These are phyloP conservation scores for Pseudonectria buxi DNA, from an alignment of 2,329 filamentous ascomycete genomes.

Conservation along the genomic window DNA sequence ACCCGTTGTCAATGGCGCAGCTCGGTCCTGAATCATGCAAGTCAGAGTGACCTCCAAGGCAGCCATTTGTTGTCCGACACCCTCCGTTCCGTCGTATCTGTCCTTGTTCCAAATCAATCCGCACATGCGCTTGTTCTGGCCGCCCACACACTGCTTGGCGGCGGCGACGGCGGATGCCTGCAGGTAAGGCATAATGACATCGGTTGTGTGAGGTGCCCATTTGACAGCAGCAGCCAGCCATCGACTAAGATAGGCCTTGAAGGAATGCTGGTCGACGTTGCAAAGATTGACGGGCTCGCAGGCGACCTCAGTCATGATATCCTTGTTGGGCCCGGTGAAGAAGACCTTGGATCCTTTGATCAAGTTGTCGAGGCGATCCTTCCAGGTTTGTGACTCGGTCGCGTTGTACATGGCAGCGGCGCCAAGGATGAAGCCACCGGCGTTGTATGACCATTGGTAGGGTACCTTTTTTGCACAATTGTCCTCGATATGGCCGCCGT, in stretches of 20 bases:
- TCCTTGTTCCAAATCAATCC: constrained; percentile 53
- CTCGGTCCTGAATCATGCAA: constrained; percentile 45
- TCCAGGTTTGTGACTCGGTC: constrained; percentile 46
- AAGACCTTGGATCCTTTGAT: constrained; percentile 48
- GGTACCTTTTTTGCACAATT: constrained; percentile 53
- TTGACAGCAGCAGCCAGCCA: constrained; percentile 58
- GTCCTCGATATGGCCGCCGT: constrained; percentile 49
- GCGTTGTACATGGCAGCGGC: constrained; percentile 65
- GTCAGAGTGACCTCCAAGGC: constrained; percentile 59
- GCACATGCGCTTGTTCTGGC: constrained; percentile 50
- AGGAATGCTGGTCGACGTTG: constrained; percentile 55
- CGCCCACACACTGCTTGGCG: constrained; percentile 50
- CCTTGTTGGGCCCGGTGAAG: constrained; percentile 43
- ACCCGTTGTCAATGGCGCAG: constrained; percentile 37
- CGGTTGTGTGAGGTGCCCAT: constrained; percentile 54
- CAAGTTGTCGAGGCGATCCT: constrained; percentile 49
- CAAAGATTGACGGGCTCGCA: constrained; percentile 58
- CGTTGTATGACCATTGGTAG: constrained; percentile 65
- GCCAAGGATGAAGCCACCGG: constrained; percentile 58
- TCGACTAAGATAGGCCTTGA: constrained; percentile 56
- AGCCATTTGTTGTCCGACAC: constrained; percentile 66
- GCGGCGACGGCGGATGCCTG: constrained; percentile 51
- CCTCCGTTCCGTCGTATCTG: constrained; percentile 51
- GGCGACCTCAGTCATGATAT: constrained; percentile 59
- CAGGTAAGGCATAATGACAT: constrained; percentile 46